These are phyloP conservation scores for Punica granatum DNA, from an alignment of 345 rosid species.

Conservation along the genomic window DNA sequence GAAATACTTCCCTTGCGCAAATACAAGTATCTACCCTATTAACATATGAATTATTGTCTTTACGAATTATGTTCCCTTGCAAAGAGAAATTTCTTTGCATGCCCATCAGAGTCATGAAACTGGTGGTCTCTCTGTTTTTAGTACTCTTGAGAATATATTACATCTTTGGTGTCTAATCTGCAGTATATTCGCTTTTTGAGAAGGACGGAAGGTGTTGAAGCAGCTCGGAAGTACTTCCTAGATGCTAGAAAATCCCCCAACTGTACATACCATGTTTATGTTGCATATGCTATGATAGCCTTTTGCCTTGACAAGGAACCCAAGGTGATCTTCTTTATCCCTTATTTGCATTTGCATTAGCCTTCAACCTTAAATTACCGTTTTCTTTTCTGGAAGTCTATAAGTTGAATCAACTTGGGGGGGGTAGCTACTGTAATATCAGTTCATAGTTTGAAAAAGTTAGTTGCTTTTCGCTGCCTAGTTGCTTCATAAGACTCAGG, in stretches of 20 bases:
- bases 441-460: neutral
- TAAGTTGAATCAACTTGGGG: neutral
- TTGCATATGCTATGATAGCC: constrained; percentile 86
- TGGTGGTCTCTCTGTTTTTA: neutral
- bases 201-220: constrained; percentile 89
- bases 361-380: neutral
- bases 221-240: constrained; percentile 89
- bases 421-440: neutral
- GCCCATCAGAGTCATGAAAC: neutral
- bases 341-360: neutral
- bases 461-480: neutral
- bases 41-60: neutral
- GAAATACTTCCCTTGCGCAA: constrained; percentile 65
- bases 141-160: neutral
- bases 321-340: constrained; percentile 38
- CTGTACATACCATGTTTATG: constrained; percentile 84
- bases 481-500: neutral
- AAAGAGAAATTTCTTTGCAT: neutral
- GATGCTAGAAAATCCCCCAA: constrained; percentile 79
- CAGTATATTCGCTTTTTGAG: constrained; percentile 88
- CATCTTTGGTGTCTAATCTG: constrained; percentile 9
- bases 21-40: constrained; percentile 51
- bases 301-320: constrained; percentile 91
- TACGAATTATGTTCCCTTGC: neutral
- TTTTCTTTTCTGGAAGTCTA: neutral